Evolutionary conservation across 495 filamentous ascomycete genomes (phyloP).

Genomic region (Hypomontagnella monticulosa): DNA sequence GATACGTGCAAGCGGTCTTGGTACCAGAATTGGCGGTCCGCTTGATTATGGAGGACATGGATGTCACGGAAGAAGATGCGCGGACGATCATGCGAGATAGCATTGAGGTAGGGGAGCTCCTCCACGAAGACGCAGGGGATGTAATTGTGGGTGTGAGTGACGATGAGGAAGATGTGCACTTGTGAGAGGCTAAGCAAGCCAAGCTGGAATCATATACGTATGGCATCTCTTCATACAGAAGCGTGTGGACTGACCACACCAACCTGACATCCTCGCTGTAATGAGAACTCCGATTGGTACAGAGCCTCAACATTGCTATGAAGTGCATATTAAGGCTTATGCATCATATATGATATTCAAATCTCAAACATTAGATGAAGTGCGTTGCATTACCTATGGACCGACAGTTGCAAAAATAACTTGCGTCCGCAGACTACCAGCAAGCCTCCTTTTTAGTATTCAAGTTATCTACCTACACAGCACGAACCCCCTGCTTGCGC

Average conservation of each 20-base stretch:
- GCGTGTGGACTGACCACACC: constrained; percentile 5
- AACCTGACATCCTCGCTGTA: neutral
- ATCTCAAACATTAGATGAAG: constrained; percentile 2
- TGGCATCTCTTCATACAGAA: neutral
- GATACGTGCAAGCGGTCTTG: constrained; percentile 84
- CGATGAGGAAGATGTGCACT: constrained; percentile 42
- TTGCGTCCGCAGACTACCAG: no score
- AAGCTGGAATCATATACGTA: neutral
- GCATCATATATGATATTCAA: no score
- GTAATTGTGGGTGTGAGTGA: constrained; percentile 62
- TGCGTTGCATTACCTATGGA: constrained; percentile 14
- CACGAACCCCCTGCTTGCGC: neutral
- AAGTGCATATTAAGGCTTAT: neutral
- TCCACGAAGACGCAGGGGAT: constrained; percentile 75
- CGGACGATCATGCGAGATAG: constrained; percentile 77
- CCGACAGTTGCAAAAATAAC: neutral
- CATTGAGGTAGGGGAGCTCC: constrained; percentile 75
- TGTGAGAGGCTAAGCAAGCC: neutral
- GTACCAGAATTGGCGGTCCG: constrained; percentile 83
- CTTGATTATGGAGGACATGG: constrained; percentile 89
- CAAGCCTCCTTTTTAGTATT: neutral
- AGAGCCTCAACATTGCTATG: constrained; percentile 3
- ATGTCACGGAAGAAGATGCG: constrained; percentile 69
- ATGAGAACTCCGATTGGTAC: constrained; percentile 9
- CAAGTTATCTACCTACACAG: neutral